Evolutionary conservation across 129 eudicot genomes (phyloP), one percentile per base, ranked within the genome.

Genomic region (Sambucus nigra): DNA sequence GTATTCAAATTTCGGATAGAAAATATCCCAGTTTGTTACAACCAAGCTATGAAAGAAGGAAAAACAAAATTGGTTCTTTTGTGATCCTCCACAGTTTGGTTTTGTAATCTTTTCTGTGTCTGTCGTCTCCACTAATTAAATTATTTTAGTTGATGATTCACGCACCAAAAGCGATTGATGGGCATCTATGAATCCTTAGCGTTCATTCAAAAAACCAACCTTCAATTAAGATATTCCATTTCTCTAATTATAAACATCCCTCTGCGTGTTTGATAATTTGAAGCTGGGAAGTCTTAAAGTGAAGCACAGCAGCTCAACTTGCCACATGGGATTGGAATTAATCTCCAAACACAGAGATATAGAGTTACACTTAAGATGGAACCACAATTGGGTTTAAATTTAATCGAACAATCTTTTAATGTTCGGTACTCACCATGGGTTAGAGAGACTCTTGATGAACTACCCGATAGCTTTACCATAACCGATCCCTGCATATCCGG

Each of bases 251-350:
- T 42, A 7, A 13, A 6, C 5, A 16, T 42, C 45, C 12, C 25
- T 17, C 0, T 59, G 42, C 27, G 3, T 27, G 33, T 61, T 61
- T 59, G 41, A 25, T 59, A 11, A 28, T 45, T 29, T 59, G 5
- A 18, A 59, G 53, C 35, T 17, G 31, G 32, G 47, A 31, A n/a
- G 48, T 42, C 15, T 15, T 42, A 6, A 42, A 16, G 7, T 31
- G 0, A 47, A 41, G 64, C 23, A 18, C 28, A 19, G 12, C 25
- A 50, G 29, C 55, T 62, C 59, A 58, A 59, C 59, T 64, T 65
- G 73, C 77, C 92, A 74, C 87, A 86, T 86, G 95, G 93, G 93
- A 73, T 86, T 87, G 80, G 80, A 79, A 54, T 74, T 67, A 48
- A 61, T 63, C 27, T 73, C 25, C 48, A 60, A 40, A 55, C 25